Evolutionary conservation across 139 green algal species (phyloP).

Genomic region (Volvox africanus): DNA sequence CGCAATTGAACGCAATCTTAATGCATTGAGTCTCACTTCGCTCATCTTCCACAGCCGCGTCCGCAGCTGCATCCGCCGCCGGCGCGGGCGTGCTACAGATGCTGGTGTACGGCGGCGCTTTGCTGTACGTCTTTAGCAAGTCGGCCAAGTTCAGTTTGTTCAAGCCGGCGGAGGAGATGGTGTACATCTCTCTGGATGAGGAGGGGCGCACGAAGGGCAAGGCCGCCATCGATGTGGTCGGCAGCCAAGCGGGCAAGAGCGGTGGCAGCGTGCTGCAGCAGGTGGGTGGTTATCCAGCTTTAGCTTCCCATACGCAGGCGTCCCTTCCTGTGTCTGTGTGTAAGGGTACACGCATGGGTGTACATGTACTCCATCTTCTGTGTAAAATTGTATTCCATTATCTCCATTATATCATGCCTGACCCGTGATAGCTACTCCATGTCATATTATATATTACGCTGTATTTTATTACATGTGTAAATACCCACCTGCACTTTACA

Average conservation of each 20-base stretch:
- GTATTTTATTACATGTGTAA: no score
- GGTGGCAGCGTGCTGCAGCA: conserved; percentile 70
- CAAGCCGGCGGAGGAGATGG: conserved; percentile 97
- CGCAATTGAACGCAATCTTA: no score
- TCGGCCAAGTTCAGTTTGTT: conserved; percentile 95
- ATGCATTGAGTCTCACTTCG: no score
- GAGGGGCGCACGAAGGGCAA: conserved; percentile 90
- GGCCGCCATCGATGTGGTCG: conserved; percentile 86
- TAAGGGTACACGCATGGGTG: no score
- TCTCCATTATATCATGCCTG: no score
- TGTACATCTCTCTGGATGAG: conserved; percentile 80
- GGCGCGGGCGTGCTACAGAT: conserved; percentile 56
- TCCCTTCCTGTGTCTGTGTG: no score
- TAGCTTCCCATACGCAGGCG: no score
- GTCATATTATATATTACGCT: no score
- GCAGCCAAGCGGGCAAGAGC: conserved; percentile 54
- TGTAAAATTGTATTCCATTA: no score
- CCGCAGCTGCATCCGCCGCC: background rate
- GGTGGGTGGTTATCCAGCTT: background rate
- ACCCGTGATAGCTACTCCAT: no score
- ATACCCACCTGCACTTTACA: no score
- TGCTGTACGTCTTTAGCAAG: conserved; percentile 87
- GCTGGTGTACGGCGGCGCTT: conserved; percentile 76
- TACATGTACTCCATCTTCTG: no score
- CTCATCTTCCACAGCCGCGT: background rate